A percentile compares a stretch with the other conserved stretches of the same genome.
These are phyloP conservation scores for Irpex rosettiformis DNA, from an alignment of 1,284 basidiomycete genomes.

Conservation along the genomic window DNA sequence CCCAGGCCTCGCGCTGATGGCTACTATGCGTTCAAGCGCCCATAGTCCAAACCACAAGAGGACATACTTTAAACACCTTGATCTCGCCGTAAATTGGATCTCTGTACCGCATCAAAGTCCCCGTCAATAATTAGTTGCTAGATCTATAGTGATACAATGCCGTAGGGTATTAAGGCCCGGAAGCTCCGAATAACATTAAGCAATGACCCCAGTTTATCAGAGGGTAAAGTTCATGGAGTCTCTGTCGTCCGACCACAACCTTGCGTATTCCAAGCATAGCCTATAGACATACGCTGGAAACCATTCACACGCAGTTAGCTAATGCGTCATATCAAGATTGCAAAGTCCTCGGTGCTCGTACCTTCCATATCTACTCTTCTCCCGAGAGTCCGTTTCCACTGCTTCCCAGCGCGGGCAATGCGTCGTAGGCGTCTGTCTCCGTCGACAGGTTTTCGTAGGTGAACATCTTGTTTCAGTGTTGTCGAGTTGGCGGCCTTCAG, in stretches of 20 bases:
- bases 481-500: slow-evolving; percentile 55
- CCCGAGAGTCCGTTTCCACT: slow-evolving; percentile 85
- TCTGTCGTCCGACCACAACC: slow-evolving; percentile 81
- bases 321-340: slow-evolving; percentile 10
- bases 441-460: slow-evolving; percentile 43
- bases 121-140: not conserved
- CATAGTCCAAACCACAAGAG: not conserved
- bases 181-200: not conserved
- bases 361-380: slow-evolving; percentile 88
- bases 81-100: not conserved
- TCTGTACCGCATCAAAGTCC: not conserved
- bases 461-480: slow-evolving; percentile 22
- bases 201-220: slow-evolving; percentile 18
- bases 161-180: slow-evolving; percentile 4
- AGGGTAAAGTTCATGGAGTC: slow-evolving; percentile 57
- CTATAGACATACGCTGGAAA: slow-evolving; percentile 78
- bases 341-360: slow-evolving; percentile 31
- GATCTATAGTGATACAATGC: slow-evolving; percentile 14
- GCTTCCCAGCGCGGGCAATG: slow-evolving; percentile 84
- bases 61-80: not conserved
- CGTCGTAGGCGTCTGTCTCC: slow-evolving; percentile 74
- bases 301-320: slow-evolving; percentile 15
- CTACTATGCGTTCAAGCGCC: not conserved
- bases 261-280: slow-evolving; percentile 85
- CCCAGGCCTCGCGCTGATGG: not conserved